Evolutionary conservation across 805 yeast genomes (phyloP).

Genomic region (Saccharomycopsis malanga): DNA sequence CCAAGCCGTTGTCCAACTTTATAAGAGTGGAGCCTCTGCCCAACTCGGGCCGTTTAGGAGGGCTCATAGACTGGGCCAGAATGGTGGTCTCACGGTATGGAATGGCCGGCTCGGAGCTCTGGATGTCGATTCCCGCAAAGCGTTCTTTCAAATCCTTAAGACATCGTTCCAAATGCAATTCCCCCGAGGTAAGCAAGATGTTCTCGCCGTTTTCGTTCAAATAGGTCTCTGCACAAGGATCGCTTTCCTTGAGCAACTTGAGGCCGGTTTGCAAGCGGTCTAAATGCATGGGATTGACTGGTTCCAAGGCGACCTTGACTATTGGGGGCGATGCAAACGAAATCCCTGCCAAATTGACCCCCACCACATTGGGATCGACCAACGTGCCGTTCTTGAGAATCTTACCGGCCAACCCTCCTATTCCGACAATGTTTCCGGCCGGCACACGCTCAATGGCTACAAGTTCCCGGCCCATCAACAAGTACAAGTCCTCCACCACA

Average conservation of each 20-base stretch:
- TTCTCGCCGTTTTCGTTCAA: conserved; percentile 89
- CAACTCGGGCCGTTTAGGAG: conserved; percentile 37
- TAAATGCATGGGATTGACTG: conserved; percentile 77
- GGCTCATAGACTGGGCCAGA: conserved; percentile 36
- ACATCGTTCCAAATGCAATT: conserved; percentile 90
- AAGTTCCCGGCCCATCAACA: conserved; percentile 90
- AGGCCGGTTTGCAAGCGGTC: conserved; percentile 71
- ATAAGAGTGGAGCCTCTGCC: conserved; percentile 43
- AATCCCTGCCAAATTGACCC: conserved; percentile 73
- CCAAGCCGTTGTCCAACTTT: conserved; percentile 29
- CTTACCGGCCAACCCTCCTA: conserved; percentile 80
- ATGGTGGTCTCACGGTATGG: conserved; percentile 84
- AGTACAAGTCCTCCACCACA: conserved; percentile 59
- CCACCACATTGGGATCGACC: conserved; percentile 47
- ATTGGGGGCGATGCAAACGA: conserved; percentile 80
- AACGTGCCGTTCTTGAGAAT: conserved; percentile 84
- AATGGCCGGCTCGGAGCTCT: conserved; percentile 84
- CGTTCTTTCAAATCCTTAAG: conserved; percentile 82
- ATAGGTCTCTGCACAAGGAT: conserved; percentile 87
- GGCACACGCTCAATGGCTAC: conserved; percentile 75
- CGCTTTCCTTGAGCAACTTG: conserved; percentile 74
- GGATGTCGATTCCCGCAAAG: conserved; percentile 85
- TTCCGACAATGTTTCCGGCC: conserved; percentile 92
- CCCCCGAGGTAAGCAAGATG: conserved; percentile 93
- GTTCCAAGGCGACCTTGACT: conserved; percentile 93